Percentiles rank a stretch among this genome's conserved stretches.
These are phyloP conservation scores for Russula sp. DNA, from an alignment of 768 basidiomycete species.

Conservation along the genomic window DNA sequence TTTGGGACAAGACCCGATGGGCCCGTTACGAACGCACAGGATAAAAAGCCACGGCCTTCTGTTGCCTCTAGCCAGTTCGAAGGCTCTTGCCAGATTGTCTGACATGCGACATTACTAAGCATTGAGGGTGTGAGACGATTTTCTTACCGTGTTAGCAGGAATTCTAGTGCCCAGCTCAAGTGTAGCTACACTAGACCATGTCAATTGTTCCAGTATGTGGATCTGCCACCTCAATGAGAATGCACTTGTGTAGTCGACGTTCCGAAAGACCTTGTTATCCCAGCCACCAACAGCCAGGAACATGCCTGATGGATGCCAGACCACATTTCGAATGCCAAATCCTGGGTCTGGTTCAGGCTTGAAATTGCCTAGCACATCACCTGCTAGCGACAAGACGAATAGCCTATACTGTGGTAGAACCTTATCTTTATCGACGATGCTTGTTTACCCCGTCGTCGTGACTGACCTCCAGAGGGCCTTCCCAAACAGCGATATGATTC, in stretches of 20 bases:
- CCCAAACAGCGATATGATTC: slow-evolving; percentile 73
- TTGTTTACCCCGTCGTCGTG: not conserved
- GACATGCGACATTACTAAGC: slow-evolving; percentile 13
- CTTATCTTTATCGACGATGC: not conserved
- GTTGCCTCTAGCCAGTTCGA: slow-evolving; percentile 77
- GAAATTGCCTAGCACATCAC: slow-evolving; percentile 58
- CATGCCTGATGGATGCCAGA: slow-evolving; percentile 83
- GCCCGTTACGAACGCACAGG: slow-evolving; percentile 46
- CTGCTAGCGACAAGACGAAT: slow-evolving; percentile 58
- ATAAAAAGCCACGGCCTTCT: slow-evolving; percentile 78
- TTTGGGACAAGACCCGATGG: not conserved
- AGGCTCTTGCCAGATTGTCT: slow-evolving; percentile 87
- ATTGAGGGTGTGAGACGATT: not conserved
- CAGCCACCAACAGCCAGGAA: slow-evolving; percentile 81
- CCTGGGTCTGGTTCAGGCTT: slow-evolving; percentile 70
- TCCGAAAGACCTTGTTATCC: slow-evolving; percentile 67
- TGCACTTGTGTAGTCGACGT: not conserved
- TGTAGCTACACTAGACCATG: slow-evolving; percentile 61
- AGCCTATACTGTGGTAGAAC: slow-evolving; percentile 57
- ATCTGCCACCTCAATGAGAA: slow-evolving; percentile 38
- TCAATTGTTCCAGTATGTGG: slow-evolving; percentile 64
- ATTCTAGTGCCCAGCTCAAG: slow-evolving; percentile 57
- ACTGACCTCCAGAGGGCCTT: slow-evolving; percentile 72
- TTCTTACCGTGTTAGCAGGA: slow-evolving; percentile 47
- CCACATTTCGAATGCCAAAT: slow-evolving; percentile 68